These are phyloP conservation scores for Pleochaeta shiraiana DNA, from an alignment of 2,329 filamentous ascomycete genomes.

Conservation along the genomic window DNA sequence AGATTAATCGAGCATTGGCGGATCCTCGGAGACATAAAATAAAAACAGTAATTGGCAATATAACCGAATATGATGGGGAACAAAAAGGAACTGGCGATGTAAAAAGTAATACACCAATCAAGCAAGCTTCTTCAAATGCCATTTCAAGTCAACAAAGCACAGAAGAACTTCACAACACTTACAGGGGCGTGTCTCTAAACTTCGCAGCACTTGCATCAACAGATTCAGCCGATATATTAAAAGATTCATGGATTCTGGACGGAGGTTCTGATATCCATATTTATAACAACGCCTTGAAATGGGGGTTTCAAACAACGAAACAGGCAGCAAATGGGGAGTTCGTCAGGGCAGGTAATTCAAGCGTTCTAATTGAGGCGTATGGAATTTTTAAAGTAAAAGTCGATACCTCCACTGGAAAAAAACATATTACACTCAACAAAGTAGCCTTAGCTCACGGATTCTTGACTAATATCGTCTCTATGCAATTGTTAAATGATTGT, in stretches of 20 bases:
- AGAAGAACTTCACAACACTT: neutral
- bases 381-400: neutral
- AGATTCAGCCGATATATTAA: neutral
- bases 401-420: neutral
- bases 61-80: neutral
- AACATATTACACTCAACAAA: neutral
- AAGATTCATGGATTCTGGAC: slow-evolving; percentile 1
- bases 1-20: neutral
- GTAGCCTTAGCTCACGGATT: neutral
- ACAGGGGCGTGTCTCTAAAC: neutral
- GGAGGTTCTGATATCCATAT: slow-evolving; percentile 1
- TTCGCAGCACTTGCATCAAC: neutral
- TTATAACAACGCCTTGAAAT: neutral
- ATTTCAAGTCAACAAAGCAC: neutral
- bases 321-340: neutral
- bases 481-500: neutral
- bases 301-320: neutral
- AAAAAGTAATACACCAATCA: neutral
- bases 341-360: neutral
- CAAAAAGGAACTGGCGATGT: neutral
- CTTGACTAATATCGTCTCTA: neutral
- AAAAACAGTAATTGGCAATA: neutral
- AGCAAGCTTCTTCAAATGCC: neutral
- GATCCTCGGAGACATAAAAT: neutral
- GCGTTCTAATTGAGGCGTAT: neutral